Evolutionary conservation across 192 early-diverging fungal genomes (phyloP), one percentile per base, ranked within the genome.

Genomic region (Mortierella hygrophila): DNA sequence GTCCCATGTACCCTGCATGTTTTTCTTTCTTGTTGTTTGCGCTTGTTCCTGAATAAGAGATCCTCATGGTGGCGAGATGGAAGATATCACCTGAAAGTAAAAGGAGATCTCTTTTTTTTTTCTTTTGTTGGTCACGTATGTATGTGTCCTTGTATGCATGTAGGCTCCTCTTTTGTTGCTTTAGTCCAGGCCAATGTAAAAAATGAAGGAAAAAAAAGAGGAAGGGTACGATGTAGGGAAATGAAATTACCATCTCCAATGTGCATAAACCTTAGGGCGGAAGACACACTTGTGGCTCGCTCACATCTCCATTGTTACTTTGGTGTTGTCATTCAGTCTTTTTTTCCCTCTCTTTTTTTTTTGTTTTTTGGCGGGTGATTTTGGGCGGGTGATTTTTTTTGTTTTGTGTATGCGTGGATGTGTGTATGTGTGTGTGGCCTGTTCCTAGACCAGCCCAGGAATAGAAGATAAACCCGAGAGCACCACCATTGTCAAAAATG

Each of bases 371-470:
- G 60, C 60, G 60, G 60, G 60, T 65, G 60, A 65, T 65, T 63
- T 65, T 65, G 60, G 60, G 60, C 60, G 60, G 60, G 60, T 65
- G 60, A 65, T 65, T 65, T 65, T 63, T 29, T 60, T 60, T 60
- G 21, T 60, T 26, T 60, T 15, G 44, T 46, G 44, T 11, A 15
- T 46, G 44, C 13, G 44, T 46, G 44, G 11, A 46, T 60, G 21
- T 60, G 21, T 26, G 55, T 2, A n/a, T 57, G 60, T 60, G 55
- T 29, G 60, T 15, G 60, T 65, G 60, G 60, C 60, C 60, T 65
- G 60, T 65, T 65, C 60, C 60, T 65, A 29, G 11, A 65, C 60
- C n/a, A 65, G 60, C 60, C 60, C 60, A 65, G 60, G 60, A 65
- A 65, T 65, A 65, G 60, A 65, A 32, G 60, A 65, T 65, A 32